Conservation (phyloP, 495 filamentous ascomycete genomes). For the Aspergillus bridgeri region DNA sequence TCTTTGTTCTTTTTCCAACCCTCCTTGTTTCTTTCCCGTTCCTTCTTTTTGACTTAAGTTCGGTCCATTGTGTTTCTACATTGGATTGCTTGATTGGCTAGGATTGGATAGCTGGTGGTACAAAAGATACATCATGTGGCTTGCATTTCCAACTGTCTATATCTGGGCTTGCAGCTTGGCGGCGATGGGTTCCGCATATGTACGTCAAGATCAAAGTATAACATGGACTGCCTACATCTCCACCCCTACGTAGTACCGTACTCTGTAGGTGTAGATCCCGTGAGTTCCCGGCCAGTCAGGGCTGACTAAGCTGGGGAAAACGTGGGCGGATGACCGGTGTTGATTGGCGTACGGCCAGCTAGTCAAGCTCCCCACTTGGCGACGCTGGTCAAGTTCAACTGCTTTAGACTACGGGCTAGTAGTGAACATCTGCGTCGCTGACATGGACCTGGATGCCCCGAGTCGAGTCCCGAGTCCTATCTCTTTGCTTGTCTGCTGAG, state of each 20-base stretch:
- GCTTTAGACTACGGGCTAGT: too few species aligned
- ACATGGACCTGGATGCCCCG: background rate
- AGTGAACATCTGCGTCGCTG: background rate
- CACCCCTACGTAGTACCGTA: too few species aligned
- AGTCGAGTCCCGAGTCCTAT: background rate
- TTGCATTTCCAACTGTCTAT: background rate
- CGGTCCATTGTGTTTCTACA: background rate
- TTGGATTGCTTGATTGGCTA: background rate
- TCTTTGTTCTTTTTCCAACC: conserved; percentile 7
- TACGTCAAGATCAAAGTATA: background rate
- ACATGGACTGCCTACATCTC: too few species aligned
- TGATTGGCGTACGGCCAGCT: background rate
- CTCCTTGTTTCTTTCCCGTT: conserved; percentile 4
- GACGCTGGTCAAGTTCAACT: background rate
- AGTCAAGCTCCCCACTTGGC: background rate
- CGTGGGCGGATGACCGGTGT: background rate
- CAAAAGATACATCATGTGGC: background rate
- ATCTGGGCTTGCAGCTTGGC: background rate
- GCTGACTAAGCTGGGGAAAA: background rate
- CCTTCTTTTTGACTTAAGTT: background rate
- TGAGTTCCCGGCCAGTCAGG: too few species aligned
- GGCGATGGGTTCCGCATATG: background rate
- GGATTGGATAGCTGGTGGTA: background rate
- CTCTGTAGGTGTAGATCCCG: too few species aligned
- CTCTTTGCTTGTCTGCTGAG: background rate